phyloP scores from a whole-genome alignment of 176 grass and related monocot genomes.

The Hordeum marinum region DNA sequence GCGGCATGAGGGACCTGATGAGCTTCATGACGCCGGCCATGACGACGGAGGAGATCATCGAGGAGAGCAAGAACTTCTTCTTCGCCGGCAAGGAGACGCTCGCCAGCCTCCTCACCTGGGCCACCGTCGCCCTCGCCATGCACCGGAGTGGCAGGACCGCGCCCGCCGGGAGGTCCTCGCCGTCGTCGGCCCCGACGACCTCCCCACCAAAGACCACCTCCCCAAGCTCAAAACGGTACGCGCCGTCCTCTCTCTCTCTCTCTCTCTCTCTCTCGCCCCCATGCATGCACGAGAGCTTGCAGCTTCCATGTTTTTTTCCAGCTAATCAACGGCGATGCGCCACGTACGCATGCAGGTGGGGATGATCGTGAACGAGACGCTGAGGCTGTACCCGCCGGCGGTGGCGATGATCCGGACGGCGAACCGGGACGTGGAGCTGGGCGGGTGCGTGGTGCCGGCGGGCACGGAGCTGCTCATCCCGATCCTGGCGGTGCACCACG shows the following conservation, averaged over 20 bases:
- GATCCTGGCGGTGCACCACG: constrained; percentile 92
- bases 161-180: constrained; percentile 70
- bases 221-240: constrained; percentile 68
- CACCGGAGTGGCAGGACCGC: constrained; percentile 86
- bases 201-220: constrained; percentile 72
- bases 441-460: constrained; percentile 69
- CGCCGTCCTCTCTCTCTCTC: background rate
- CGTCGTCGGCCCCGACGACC: constrained; percentile 51
- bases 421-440: constrained; percentile 63
- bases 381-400: constrained; percentile 84
- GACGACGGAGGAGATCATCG: constrained; percentile 52
- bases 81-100: constrained; percentile 88
- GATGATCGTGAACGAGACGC: constrained; percentile 85
- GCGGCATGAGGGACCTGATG: constrained; percentile 51
- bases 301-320: too few species aligned
- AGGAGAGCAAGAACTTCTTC: constrained; percentile 95
- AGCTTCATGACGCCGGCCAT: constrained; percentile 61
- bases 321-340: background rate
- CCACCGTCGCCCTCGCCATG: constrained; percentile 88
- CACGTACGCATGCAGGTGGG: constrained; percentile 33
- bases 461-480: constrained; percentile 85
- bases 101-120: constrained; percentile 76
- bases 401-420: constrained; percentile 81
- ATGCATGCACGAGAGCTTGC: background rate
- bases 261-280: too few species aligned